Evolutionary conservation across 371 early-diverging fungal species (phyloP).

Genomic region (Syncephalastrum contaminatum): DNA sequence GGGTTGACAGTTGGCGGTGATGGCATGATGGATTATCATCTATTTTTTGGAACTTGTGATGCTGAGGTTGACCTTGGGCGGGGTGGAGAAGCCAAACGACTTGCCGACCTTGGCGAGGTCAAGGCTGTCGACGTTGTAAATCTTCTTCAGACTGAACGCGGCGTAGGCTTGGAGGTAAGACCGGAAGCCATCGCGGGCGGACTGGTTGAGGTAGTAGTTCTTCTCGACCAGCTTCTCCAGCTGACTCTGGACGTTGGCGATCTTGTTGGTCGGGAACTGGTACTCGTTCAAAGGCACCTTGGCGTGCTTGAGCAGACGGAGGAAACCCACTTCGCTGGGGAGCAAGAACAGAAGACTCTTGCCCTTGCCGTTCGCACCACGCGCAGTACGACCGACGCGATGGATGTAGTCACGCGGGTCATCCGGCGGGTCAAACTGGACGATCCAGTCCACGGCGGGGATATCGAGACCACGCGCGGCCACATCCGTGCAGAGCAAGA

Average conservation of each 20-base stretch:
- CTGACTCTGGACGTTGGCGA: slow-evolving; percentile 92
- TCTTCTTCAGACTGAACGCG: slow-evolving; percentile 92
- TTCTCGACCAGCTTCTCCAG: slow-evolving; percentile 94
- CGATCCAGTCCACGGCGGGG: slow-evolving; percentile 87
- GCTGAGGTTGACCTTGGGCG: slow-evolving; percentile 93
- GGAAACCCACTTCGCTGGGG: slow-evolving; percentile 90
- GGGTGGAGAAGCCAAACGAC: slow-evolving; percentile 95
- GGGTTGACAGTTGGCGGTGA: no score
- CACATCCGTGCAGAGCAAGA: slow-evolving; percentile 96
- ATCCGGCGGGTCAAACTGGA: slow-evolving; percentile 97
- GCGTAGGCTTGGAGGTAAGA: slow-evolving; percentile 98
- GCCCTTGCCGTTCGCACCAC: slow-evolving; percentile 84
- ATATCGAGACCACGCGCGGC: slow-evolving; percentile 99
- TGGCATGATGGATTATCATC: background rate
- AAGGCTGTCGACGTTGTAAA: slow-evolving; percentile 90
- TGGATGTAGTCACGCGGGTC: slow-evolving; percentile 95
- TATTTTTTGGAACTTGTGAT: slow-evolving; percentile 31
- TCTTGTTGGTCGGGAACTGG: slow-evolving; percentile 92
- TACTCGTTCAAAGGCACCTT: slow-evolving; percentile 98
- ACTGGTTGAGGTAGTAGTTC: slow-evolving; percentile 98
- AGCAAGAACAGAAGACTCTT: slow-evolving; percentile 81
- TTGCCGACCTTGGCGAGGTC: slow-evolving; percentile 92
- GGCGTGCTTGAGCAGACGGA: slow-evolving; percentile 96
- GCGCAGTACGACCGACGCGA: slow-evolving; percentile 97
- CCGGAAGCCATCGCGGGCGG: slow-evolving; percentile 97